Evolutionary conservation across 257 asterid genomes (phyloP).

Genomic region (Parsonsia alboflavescens): DNA sequence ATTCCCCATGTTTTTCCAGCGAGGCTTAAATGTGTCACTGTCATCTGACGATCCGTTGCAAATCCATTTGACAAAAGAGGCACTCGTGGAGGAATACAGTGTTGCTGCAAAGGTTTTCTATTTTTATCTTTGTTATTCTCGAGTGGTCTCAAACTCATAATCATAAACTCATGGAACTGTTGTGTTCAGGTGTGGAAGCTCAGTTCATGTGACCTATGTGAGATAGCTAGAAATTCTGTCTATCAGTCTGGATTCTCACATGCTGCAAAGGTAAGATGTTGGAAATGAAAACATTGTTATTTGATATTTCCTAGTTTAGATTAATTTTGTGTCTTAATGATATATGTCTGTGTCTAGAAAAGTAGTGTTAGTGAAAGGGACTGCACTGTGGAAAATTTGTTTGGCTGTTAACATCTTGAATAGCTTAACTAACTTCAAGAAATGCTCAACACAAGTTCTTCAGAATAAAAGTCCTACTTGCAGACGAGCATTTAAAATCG

Average conservation of each 20-base stretch:
- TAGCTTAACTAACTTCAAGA: not conserved
- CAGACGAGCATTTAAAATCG: not conserved
- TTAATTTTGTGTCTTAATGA: not conserved
- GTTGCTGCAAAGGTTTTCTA: slow-evolving; percentile 91
- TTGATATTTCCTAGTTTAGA: not conserved
- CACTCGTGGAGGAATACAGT: slow-evolving; percentile 96
- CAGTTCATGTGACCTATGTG: slow-evolving; percentile 89
- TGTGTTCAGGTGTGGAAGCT: slow-evolving; percentile 80
- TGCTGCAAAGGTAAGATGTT: slow-evolving; percentile 64
- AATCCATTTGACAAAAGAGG: slow-evolving; percentile 95
- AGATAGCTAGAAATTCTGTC: slow-evolving; percentile 96
- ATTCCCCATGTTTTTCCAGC: slow-evolving; percentile 78
- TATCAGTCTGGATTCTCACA: slow-evolving; percentile 94
- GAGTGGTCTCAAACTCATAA: not conserved
- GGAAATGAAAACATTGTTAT: not conserved
- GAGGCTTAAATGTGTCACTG: slow-evolving; percentile 93
- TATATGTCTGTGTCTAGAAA: not conserved
- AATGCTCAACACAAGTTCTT: no score
- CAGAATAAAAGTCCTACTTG: not conserved
- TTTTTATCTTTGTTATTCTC: not conserved
- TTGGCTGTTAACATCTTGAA: not conserved
- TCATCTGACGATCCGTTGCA: slow-evolving; percentile 97
- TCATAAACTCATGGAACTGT: not conserved
- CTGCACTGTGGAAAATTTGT: not conserved
- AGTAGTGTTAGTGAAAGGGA: not conserved